Evolutionary conservation across 2,329 filamentous ascomycete species (phyloP).

Genomic region (Penicillium palitans): DNA sequence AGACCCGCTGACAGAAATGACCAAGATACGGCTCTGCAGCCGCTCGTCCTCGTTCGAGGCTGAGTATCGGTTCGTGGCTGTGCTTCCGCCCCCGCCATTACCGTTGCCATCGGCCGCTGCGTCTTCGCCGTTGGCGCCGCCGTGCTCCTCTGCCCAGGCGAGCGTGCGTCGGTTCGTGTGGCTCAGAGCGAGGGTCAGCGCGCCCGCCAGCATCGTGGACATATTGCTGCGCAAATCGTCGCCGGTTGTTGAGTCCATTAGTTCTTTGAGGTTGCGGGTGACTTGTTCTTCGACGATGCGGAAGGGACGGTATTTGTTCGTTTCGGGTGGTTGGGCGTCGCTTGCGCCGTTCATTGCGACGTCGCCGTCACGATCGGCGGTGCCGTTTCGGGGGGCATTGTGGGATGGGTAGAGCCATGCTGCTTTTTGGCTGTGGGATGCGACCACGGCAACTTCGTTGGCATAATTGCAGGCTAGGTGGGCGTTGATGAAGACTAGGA

Average conservation of each 20-base stretch:
- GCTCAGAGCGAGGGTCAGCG: slow-evolving; percentile 81
- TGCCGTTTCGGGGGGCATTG: slow-evolving; percentile 8
- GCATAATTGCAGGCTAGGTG: slow-evolving; percentile 92
- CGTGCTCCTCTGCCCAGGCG: slow-evolving; percentile 60
- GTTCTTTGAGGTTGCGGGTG: slow-evolving; percentile 68
- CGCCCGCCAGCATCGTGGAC: slow-evolving; percentile 86
- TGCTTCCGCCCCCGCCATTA: slow-evolving; percentile 36
- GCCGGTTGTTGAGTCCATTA: slow-evolving; percentile 69
- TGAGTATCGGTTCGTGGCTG: slow-evolving; percentile 27
- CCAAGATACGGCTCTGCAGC: slow-evolving; percentile 79
- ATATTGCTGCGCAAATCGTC: slow-evolving; percentile 61
- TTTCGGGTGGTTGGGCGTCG: slow-evolving; percentile 43
- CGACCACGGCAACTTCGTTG: slow-evolving; percentile 89
- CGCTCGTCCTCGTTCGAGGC: slow-evolving; percentile 37
- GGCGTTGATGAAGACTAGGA: slow-evolving; percentile 95
- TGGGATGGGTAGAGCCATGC: slow-evolving; percentile 80
- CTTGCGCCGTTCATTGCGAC: slow-evolving; percentile 57
- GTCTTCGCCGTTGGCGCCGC: slow-evolving; percentile 40
- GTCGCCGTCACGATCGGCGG: slow-evolving; percentile 49
- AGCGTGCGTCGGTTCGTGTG: slow-evolving; percentile 84
- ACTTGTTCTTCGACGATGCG: slow-evolving; percentile 81
- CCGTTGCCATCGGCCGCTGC: slow-evolving; percentile 37
- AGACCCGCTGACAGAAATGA: slow-evolving; percentile 86
- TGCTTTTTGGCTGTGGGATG: slow-evolving; percentile 81
- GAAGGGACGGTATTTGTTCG: slow-evolving; percentile 94